phyloP scores from a whole-genome alignment of 2,329 filamentous ascomycete species.

The Pseudogymnoascus sp. region DNA sequence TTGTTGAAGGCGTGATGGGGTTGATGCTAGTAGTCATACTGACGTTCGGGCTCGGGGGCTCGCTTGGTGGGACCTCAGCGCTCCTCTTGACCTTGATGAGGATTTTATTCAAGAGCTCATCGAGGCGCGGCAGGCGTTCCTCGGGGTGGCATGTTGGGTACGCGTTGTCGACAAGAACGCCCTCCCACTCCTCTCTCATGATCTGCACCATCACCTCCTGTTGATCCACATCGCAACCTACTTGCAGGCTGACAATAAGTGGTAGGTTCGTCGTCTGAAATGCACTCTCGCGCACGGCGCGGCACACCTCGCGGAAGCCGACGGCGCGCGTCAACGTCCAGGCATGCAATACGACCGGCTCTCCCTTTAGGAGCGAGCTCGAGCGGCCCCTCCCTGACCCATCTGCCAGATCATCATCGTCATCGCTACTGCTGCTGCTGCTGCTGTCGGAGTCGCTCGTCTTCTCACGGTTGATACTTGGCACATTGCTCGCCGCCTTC shows the following conservation, averaged over 20 bases:
- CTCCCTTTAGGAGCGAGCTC: conserved; percentile 30
- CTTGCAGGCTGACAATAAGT: conserved; percentile 85
- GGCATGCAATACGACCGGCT: conserved; percentile 78
- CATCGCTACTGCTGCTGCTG: not conserved
- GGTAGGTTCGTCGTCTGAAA: conserved; percentile 71
- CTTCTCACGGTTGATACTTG: not conserved
- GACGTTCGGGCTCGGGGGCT: conserved; percentile 20
- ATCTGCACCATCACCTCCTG: conserved; percentile 90
- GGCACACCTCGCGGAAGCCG: conserved; percentile 78
- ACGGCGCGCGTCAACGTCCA: conserved; percentile 82
- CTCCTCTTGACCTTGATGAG: conserved; percentile 68
- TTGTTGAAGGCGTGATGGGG: not conserved
- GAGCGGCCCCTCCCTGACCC: not conserved
- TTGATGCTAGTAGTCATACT: conserved; percentile 17
- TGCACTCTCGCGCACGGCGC: conserved; percentile 67
- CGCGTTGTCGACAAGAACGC: conserved; percentile 56
- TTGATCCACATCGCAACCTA: conserved; percentile 74
- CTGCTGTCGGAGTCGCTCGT: not conserved
- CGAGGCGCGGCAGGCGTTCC: conserved; percentile 57
- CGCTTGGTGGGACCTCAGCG: conserved; percentile 34
- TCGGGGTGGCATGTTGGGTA: conserved; percentile 37
- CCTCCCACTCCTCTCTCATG: conserved; percentile 82
- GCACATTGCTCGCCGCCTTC: not conserved
- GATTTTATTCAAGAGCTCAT: conserved; percentile 69
- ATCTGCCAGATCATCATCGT: not conserved